Conservation (phyloP, 2,329 filamentous ascomycete genomes). For the Aureobasidium sp. region DNA sequence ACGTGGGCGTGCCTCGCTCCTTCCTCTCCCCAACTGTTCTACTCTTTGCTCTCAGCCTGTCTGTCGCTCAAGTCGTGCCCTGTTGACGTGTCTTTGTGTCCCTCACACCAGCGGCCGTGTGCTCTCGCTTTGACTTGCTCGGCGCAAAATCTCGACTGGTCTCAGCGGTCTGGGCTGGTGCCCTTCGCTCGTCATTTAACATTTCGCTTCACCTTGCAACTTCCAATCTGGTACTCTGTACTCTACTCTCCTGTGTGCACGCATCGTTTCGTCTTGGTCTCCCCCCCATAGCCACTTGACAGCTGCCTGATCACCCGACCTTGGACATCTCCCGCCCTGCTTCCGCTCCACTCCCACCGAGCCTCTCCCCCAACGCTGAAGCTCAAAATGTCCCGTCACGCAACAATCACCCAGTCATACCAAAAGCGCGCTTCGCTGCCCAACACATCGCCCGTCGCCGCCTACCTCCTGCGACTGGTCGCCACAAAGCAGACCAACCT, state of each 20-base stretch:
- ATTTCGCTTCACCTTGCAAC: constrained; percentile 1
- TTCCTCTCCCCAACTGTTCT: not conserved
- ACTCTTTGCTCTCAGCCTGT: not conserved
- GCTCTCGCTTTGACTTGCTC: constrained; percentile 3
- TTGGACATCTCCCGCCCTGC: not conserved
- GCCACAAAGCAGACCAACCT: constrained; percentile 43
- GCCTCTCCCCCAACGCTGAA: not conserved
- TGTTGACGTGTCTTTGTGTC: not conserved
- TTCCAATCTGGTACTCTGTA: not conserved
- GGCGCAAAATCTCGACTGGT: constrained; percentile 3
- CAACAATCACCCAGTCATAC: constrained; percentile 36
- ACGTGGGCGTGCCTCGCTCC: not conserved
- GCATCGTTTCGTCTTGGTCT: not conserved
- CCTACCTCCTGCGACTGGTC: constrained; percentile 41
- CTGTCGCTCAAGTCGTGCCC: not conserved
- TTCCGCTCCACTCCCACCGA: not conserved
- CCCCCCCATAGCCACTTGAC: not conserved
- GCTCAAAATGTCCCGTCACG: constrained; percentile 22
- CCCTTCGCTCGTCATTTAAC: not conserved
- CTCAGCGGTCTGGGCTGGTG: constrained; percentile 2
- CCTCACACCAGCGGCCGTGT: not conserved
- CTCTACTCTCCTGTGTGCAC: not conserved
- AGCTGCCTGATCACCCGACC: not conserved
- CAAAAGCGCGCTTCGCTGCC: constrained; percentile 36
- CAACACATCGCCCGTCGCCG: constrained; percentile 36